These are phyloP conservation scores for Chytriomyces confervae DNA, from an alignment of 192 early-diverging fungal genomes.

Conservation along the genomic window DNA sequence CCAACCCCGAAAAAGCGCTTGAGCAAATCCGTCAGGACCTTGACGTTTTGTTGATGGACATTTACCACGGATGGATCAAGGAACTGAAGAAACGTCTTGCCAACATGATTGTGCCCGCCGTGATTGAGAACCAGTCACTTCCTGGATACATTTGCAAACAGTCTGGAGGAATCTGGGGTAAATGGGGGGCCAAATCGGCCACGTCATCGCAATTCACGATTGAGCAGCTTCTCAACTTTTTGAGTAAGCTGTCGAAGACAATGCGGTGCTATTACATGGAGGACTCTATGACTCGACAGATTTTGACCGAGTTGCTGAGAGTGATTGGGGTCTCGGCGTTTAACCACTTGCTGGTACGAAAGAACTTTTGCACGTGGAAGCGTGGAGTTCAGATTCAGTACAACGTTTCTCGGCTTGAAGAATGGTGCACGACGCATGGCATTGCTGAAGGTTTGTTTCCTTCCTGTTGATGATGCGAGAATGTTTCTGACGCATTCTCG, in stretches of 20 bases:
- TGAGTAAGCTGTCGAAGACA: conserved; percentile 91
- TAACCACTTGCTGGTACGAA: conserved; percentile 97
- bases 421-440: conserved; percentile 98
- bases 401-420: conserved; percentile 95
- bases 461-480: not conserved
- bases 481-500: conserved; percentile 1
- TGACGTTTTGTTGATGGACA: conserved; percentile 89
- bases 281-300: conserved; percentile 87
- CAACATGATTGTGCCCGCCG: conserved; percentile 94
- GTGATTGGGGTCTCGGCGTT: conserved; percentile 95
- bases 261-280: conserved; percentile 99
- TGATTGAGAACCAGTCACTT: conserved; percentile 94
- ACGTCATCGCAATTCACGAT: conserved; percentile 85
- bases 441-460: conserved; percentile 84
- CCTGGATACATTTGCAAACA: conserved; percentile 94
- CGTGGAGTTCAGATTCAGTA: conserved; percentile 98
- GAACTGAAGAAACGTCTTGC: conserved; percentile 92
- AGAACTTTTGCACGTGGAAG: conserved; percentile 99
- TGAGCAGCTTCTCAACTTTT: conserved; percentile 91
- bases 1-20: conserved; percentile 74
- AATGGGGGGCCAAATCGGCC: conserved; percentile 76
- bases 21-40: conserved; percentile 88
- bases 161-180: conserved; percentile 86
- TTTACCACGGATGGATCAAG: conserved; percentile 99
- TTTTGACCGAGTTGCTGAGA: conserved; percentile 92